Conservation (phyloP, 148 eudicot species). For the Linanthus parryae region DNA sequence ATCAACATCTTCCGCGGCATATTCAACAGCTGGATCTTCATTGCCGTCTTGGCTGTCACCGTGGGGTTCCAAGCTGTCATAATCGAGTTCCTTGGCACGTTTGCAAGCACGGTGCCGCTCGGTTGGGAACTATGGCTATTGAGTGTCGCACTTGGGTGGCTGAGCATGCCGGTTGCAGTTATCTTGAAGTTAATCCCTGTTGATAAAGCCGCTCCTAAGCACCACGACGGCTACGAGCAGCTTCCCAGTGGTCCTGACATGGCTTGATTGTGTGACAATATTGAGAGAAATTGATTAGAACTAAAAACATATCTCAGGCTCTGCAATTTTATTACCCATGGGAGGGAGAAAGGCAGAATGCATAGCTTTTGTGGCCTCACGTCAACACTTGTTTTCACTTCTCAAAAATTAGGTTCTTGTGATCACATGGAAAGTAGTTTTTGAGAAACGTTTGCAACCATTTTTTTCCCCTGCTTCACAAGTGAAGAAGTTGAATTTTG, state of each 20-base stretch:
- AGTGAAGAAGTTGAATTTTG: too few relatives aligned
- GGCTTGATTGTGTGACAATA: conserved; percentile 24
- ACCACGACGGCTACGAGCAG: conserved; percentile 61
- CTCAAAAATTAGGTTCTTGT: too few relatives aligned
- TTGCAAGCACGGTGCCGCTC: conserved; percentile 89
- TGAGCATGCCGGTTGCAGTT: conserved; percentile 69
- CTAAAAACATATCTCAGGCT: neutral
- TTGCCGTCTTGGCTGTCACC: conserved; percentile 56
- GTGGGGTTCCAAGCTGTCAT: conserved; percentile 74
- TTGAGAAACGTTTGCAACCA: too few relatives aligned
- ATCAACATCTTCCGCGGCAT: conserved; percentile 77
- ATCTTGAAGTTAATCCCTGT: conserved; percentile 87
- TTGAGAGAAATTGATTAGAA: neutral
- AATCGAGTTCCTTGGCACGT: conserved; percentile 81
- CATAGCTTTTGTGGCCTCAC: too few relatives aligned
- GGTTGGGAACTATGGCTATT: conserved; percentile 83
- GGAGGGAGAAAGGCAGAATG: too few relatives aligned
- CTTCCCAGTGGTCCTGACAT: conserved; percentile 60
- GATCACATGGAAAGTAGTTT: too few relatives aligned
- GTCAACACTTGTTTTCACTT: too few relatives aligned
- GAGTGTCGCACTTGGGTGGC: conserved; percentile 57
- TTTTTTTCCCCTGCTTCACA: too few relatives aligned
- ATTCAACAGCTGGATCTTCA: conserved; percentile 75
- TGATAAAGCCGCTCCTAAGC: conserved; percentile 15
- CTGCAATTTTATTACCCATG: neutral